Evolutionary conservation across 768 basidiomycete genomes (phyloP), one percentile per base, ranked within the genome.

Genomic region (Hypholoma sublateritium): DNA sequence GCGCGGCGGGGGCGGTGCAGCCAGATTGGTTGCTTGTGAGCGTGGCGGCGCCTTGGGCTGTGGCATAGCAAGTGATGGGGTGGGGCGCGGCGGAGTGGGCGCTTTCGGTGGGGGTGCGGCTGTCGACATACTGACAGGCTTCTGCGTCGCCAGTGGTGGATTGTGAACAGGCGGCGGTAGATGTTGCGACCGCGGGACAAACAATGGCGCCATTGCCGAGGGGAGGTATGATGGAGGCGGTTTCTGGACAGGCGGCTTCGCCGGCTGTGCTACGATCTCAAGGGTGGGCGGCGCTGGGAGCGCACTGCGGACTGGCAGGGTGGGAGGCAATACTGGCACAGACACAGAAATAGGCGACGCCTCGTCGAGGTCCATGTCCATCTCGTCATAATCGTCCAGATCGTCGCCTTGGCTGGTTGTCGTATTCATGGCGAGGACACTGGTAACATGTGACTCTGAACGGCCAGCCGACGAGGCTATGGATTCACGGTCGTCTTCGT

Each of bases 401-500:
- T 62, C 59, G 45, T 62, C 63, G 13, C 42, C 55, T 22, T 56
- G 60, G 12, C 55, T 53, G 45, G 32, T 28, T 12, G 53, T 59
- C 41, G 52, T 53, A 16, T 53, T 52, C 12, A 48, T 21, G 25
- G 37, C 28, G 19, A 49, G 28, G 9, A 32, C 25, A 21, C 16
- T 42, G 8, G 14, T 4, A 36, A 19, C 12, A 36, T 59, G 54
- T 5, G 58, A 50, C 14, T 50, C 45, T 2, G 57, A 58, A 19
- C 56, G 50, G 25, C 59, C 43, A 41, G 53, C 57, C 11, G 69
- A 69, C 3, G 67, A 70, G 1, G 62, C 64, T 44, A 68, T 69
- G 2, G 69, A 69, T 32, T 63, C 62, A 34, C 50, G 37, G 53
- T 67, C 65, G 28, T 67, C 66, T 24, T 66, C 32, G 28, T 47